Base-by-base conservation (phyloP, 352 stramenopile species). In the Nothophytophthora sp. region DNA sequence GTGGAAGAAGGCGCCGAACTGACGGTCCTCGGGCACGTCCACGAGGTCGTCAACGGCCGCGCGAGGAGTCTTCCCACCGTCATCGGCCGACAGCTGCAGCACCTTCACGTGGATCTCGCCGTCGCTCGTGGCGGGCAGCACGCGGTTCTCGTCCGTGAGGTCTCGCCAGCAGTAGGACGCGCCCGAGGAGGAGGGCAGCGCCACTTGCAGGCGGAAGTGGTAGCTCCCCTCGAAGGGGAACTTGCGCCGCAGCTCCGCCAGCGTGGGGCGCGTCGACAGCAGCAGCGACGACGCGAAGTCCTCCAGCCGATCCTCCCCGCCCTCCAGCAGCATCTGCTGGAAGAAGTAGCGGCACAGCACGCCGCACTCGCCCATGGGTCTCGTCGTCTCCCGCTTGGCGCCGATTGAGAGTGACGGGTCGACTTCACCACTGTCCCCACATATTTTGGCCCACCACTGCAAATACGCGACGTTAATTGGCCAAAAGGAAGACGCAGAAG, bases 331-430 rank as follows among this genome's bases (percentile, higher is more conserved):
- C 66, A 78, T 89, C 37, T 78, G 57, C 63, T 90, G 82, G 71
- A 93, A 91, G 50, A 92, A 92, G 62, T 92, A 92, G 50, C 74
- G 80, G 43, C 82, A 92, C 46, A 92, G 69, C 59, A 92, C 82
- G 46, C 66, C 57, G 53, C 57, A 60, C 47, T 68, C 53, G 41
- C 30, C 28, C 25, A 55, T 19, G 22, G 12, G 22, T 29, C 18
- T 37, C 44, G 48, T 40, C 11, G 5, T 38, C 22, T 9, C 11
- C 32, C 36, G 35, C 6, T 32, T 12, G 7, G 6, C 6, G 27
- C 12, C 27, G 27, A 6, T 32, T 32, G 29, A n/a, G 29, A 5
- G 4, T 7, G 29, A 15, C 29, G 5, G n/a, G n/a, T n/a, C n/a
- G n/a, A n/a, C n/a, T n/a, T n/a, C n/a, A n/a, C n/a, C n/a, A n/a